A percentile compares a stretch with the other conserved stretches of the same genome.
phyloP scores from a whole-genome alignment of 78 protist species.

The Dictyostelium purpureum region DNA sequence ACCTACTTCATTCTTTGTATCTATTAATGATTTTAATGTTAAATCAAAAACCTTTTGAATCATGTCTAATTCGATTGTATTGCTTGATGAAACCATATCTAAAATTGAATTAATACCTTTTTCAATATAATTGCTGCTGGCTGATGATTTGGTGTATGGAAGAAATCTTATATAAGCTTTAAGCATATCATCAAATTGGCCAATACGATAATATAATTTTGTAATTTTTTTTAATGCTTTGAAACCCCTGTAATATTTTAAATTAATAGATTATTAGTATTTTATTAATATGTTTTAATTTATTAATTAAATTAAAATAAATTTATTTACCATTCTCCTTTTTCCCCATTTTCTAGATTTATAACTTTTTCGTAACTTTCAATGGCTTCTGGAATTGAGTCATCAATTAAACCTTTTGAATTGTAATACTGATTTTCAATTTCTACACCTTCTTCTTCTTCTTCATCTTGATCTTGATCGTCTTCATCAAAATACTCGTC shows the following conservation, averaged over 20 bases:
- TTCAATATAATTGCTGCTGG: constrained; percentile 72
- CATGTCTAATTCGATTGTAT: constrained; percentile 33
- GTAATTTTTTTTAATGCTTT: constrained; percentile 83
- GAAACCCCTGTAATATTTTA: constrained; percentile 68
- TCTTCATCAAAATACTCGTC: constrained; percentile 72
- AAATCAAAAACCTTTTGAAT: constrained; percentile 74
- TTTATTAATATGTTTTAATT: not conserved
- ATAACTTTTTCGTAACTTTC: constrained; percentile 67
- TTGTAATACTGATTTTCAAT: constrained; percentile 85
- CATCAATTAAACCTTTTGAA: constrained; percentile 83
- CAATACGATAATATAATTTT: constrained; percentile 57
- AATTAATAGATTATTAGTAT: not conserved
- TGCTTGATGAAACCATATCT: constrained; percentile 61
- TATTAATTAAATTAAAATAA: not conserved
- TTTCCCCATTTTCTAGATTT: constrained; percentile 81
- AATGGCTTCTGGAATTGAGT: constrained; percentile 72
- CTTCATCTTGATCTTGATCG: constrained; percentile 60
- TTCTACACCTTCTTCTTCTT: constrained; percentile 60
- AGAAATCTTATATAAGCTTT: constrained; percentile 64
- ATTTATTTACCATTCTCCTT: constrained; percentile 71
- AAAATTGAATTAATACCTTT: constrained; percentile 81
- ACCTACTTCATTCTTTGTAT: constrained; percentile 79
- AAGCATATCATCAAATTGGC: constrained; percentile 46
- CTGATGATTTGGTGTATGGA: constrained; percentile 79
- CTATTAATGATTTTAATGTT: constrained; percentile 61